Conservation (phyloP, 1,139 yeast genomes). For the Candida sanyaensis region DNA sequence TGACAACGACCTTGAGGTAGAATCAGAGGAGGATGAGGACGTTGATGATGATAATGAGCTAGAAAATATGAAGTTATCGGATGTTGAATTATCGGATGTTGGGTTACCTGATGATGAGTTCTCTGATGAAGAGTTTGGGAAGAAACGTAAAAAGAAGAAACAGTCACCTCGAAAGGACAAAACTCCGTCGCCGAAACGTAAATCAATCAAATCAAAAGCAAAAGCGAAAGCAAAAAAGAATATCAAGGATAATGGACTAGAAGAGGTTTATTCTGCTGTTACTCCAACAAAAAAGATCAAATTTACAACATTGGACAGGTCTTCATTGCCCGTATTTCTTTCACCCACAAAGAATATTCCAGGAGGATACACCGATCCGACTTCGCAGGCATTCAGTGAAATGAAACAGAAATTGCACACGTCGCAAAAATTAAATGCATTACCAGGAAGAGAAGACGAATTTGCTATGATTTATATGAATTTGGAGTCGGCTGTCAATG, state of each 20-base stretch:
- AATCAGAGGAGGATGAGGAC: slow-evolving; percentile 1
- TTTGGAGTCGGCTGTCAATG: slow-evolving; percentile 73
- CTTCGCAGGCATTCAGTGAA: slow-evolving; percentile 48
- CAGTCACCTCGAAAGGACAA: slow-evolving; percentile 4
- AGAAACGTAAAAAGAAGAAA: background rate
- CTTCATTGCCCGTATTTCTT: slow-evolving; percentile 23
- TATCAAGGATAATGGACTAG: slow-evolving; percentile 6
- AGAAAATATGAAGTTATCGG: background rate
- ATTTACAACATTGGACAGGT: slow-evolving; percentile 10
- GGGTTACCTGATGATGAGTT: background rate
- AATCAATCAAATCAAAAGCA: background rate
- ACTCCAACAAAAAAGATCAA: slow-evolving; percentile 16
- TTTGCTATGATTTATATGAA: slow-evolving; percentile 71
- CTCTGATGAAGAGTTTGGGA: background rate
- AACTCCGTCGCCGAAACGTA: slow-evolving; percentile 9
- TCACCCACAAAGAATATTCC: slow-evolving; percentile 31
- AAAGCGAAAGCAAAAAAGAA: background rate
- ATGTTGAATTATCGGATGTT: no score
- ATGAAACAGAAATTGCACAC: slow-evolving; percentile 66
- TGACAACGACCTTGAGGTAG: background rate
- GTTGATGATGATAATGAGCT: background rate
- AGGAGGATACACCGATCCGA: slow-evolving; percentile 29
- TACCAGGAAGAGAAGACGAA: slow-evolving; percentile 91
- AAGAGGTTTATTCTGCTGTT: slow-evolving; percentile 11
- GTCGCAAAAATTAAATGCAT: slow-evolving; percentile 58